Evolutionary conservation across 345 rosid species (phyloP).

Genomic region (Camelina hispida): DNA sequence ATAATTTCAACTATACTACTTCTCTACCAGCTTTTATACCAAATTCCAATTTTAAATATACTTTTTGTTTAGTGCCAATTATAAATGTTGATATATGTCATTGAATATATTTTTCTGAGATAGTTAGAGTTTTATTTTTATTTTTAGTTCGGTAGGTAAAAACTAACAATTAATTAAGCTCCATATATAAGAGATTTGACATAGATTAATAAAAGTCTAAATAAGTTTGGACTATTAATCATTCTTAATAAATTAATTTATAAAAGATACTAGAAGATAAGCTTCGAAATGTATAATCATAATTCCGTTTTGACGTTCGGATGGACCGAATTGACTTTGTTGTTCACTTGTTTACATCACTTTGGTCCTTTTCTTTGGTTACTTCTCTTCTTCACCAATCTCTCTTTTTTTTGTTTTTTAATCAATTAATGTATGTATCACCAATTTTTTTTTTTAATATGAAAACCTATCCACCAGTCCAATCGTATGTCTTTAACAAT

Average conservation of each 20-base stretch:
- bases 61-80: background rate
- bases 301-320: conserved; percentile 28
- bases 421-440: background rate
- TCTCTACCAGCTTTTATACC: conserved; percentile 11
- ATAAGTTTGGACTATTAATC: background rate
- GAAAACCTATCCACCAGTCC: conserved; percentile 21
- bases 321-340: conserved; percentile 33
- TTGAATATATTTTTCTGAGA: too few species aligned
- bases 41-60: background rate
- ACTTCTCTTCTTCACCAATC: conserved; percentile 20
- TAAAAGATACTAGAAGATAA: conserved; percentile 21
- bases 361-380: conserved; percentile 20
- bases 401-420: background rate
- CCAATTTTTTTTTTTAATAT: background rate
- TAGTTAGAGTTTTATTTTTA: too few species aligned
- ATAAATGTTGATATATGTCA: background rate
- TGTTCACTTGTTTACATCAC: conserved; percentile 40
- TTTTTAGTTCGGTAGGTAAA: conserved; percentile 2
- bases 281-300: conserved; percentile 21
- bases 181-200: conserved; percentile 20
- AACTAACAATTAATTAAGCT: background rate
- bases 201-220: conserved; percentile 5
- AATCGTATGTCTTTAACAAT: conserved; percentile 11
- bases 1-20: background rate
- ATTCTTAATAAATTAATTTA: background rate